Conservation (phyloP, 768 basidiomycete genomes). For the Mycena maculata region DNA sequence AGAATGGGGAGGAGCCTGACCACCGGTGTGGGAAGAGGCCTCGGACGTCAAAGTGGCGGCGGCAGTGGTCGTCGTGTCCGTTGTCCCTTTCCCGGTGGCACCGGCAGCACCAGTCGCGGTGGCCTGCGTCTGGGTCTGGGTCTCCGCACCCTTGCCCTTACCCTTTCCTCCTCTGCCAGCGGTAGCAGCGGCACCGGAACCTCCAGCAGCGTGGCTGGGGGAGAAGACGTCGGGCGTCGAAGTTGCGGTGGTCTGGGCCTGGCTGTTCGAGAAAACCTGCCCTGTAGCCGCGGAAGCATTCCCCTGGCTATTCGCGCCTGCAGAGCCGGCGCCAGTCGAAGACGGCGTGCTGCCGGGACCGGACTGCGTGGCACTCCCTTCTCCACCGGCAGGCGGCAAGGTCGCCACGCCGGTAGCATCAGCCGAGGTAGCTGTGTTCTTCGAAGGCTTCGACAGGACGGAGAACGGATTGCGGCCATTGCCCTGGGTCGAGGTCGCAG, state of each 20-base stretch:
- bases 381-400: background rate
- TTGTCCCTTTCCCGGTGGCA: too few relatives aligned
- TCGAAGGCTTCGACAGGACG: background rate
- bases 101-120: too few relatives aligned
- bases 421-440: conserved; percentile 3
- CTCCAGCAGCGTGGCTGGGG: background rate
- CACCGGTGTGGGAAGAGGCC: background rate
- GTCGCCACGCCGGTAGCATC: background rate
- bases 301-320: too few relatives aligned
- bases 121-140: background rate
- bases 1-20: background rate
- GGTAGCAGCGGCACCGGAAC: background rate
- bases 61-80: background rate
- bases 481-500: background rate
- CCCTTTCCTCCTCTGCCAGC: background rate
- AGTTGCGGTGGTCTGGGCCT: background rate
- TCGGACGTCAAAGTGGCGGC: conserved; percentile 1
- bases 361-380: too few relatives aligned
- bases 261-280: too few relatives aligned
- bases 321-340: background rate
- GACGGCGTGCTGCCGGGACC: too few relatives aligned
- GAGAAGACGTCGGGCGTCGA: background rate
- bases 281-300: background rate
- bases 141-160: background rate
- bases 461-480: conserved; percentile 2